Percentiles rank a stretch among this genome's conserved stretches.
Evolutionary conservation across 2,329 filamentous ascomycete species (phyloP).

Genomic region (Colletotrichum sp.): DNA sequence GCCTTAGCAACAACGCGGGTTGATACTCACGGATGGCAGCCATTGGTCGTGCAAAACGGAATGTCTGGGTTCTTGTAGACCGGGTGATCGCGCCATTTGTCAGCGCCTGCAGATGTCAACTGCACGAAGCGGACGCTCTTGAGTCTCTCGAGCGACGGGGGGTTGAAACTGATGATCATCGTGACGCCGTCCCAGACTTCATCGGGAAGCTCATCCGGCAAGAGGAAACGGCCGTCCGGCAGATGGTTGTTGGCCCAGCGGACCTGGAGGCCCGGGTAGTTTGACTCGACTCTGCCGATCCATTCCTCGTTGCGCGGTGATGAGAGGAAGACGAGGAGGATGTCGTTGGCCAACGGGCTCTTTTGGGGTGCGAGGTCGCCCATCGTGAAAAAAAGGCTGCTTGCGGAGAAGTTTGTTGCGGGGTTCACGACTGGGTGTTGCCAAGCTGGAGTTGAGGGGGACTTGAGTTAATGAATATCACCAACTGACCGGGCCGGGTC

Average conservation of each 20-base stretch:
- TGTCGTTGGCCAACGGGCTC: conserved; percentile 36
- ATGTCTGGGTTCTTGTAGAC: conserved; percentile 38
- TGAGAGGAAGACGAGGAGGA: conserved; percentile 43
- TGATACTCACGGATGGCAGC: conserved; percentile 43
- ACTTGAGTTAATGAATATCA: not conserved
- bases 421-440: not conserved
- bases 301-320: conserved; percentile 34
- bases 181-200: conserved; percentile 46
- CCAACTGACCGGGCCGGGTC: not conserved
- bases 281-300: conserved; percentile 34
- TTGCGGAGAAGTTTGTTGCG: not conserved
- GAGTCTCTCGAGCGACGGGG: conserved; percentile 35
- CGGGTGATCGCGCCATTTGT: conserved; percentile 42
- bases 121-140: conserved; percentile 49
- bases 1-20: accelerated
- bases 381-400: not conserved
- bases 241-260: conserved; percentile 32
- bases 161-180: conserved; percentile 36
- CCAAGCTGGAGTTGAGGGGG: not conserved
- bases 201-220: conserved; percentile 30
- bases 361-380: not conserved
- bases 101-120: conserved; percentile 46
- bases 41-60: conserved; percentile 45
- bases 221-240: conserved; percentile 21
- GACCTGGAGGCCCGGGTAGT: conserved; percentile 43